Percentiles rank a stretch among this genome's conserved stretches.
phyloP scores from a whole-genome alignment of 208 protist species.

The Tritrichomonas foetus region DNA sequence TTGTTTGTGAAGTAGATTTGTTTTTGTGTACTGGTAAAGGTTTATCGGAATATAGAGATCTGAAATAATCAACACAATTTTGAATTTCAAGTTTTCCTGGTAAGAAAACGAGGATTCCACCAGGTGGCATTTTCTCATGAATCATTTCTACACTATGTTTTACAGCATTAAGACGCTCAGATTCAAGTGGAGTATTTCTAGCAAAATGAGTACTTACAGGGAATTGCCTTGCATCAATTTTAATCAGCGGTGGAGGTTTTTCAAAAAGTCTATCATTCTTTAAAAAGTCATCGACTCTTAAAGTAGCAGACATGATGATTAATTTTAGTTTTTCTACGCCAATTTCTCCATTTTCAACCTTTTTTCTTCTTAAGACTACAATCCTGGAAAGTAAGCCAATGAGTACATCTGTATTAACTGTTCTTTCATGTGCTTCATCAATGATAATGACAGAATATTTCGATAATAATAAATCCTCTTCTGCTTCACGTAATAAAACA shows the following conservation, averaged over 20 bases:
- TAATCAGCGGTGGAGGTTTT: conserved; percentile 72
- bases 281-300: conserved; percentile 73
- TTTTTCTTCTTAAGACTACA: conserved; percentile 69
- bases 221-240: conserved; percentile 77
- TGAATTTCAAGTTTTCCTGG: conserved; percentile 89
- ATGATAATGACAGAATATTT: conserved; percentile 74
- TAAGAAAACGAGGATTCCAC: conserved; percentile 92
- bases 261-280: conserved; percentile 90
- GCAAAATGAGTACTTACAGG: conserved; percentile 92
- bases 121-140: conserved; percentile 85
- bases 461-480: conserved; percentile 67
- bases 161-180: conserved; percentile 78
- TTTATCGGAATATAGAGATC: conserved; percentile 32
- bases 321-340: conserved; percentile 60
- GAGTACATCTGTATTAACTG: conserved; percentile 83
- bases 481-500: conserved; percentile 60
- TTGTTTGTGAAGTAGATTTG: not conserved
- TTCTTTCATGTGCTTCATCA: conserved; percentile 83
- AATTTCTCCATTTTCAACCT: not conserved
- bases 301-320: conserved; percentile 80
- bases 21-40: not conserved
- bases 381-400: conserved; percentile 94
- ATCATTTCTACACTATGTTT: conserved; percentile 73
- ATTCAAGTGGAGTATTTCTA: conserved; percentile 70
- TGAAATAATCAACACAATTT: conserved; percentile 70